phyloP scores from a whole-genome alignment of 2,329 filamentous ascomycete genomes.

The Fusarium redolens region DNA sequence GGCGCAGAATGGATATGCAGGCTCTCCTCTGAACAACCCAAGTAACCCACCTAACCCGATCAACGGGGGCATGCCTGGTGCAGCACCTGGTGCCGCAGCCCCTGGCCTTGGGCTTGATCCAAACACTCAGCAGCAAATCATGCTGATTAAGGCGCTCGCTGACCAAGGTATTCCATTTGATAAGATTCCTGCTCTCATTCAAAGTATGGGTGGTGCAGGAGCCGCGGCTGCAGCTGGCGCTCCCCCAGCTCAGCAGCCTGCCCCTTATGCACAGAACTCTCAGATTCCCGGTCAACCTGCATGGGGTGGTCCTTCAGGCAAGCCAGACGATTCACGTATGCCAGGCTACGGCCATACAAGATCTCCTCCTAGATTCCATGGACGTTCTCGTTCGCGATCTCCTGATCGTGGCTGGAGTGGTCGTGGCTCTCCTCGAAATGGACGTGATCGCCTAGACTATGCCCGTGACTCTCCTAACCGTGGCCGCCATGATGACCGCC shows the following conservation, averaged over 20 bases:
- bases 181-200: constrained; percentile 73
- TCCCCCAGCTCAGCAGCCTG: constrained; percentile 42
- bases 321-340: constrained; percentile 65
- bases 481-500: constrained; percentile 67
- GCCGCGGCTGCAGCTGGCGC: constrained; percentile 49
- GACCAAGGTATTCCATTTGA: constrained; percentile 82
- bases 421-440: constrained; percentile 72
- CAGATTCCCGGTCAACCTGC: constrained; percentile 52
- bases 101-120: constrained; percentile 57
- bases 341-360: constrained; percentile 67
- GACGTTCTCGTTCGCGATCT: constrained; percentile 81
- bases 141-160: constrained; percentile 79
- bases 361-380: constrained; percentile 70
- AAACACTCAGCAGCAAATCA: constrained; percentile 76
- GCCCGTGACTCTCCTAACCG: constrained; percentile 75
- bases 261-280: constrained; percentile 56
- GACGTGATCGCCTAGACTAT: constrained; percentile 77
- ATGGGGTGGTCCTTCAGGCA: constrained; percentile 47
- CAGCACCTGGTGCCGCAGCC: constrained; percentile 44
- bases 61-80: constrained; percentile 50
- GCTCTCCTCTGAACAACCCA: constrained; percentile 42
- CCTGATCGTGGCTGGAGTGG: constrained; percentile 79
- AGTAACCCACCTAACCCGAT: constrained; percentile 47
- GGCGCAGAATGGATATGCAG: constrained; percentile 50
- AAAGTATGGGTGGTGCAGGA: constrained; percentile 58